Evolutionary conservation across 129 eudicot species (phyloP), one percentile per base, ranked within the genome.

Genomic region (carrot (Daucus carota)): DNA sequence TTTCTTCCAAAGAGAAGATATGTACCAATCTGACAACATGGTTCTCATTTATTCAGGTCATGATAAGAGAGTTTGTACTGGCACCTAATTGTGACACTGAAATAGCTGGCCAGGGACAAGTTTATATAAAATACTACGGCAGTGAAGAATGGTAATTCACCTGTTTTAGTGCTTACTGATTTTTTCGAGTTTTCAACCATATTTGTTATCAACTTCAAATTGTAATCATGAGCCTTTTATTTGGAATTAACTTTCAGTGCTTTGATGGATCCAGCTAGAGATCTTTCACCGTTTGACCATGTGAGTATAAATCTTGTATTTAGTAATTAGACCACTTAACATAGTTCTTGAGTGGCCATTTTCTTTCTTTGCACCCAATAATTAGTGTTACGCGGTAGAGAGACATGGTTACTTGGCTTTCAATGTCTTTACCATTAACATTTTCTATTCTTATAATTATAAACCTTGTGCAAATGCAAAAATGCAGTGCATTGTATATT

Each of bases 241-340:
- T 52, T 41, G 63, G 66, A 31, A 48, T 48, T 33, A 18, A 4
- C 45, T 79, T 70, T 59, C 80, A 79, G 86, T 46, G 77, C 76
- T 78, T 78, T 77, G 86, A 74, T 75, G 45, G 77, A 83, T 75
- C 80, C 83, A 59, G 44, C 83, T 70, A 70, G 66, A 57, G 83
- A 83, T 78, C 74, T 83, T 70, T 83, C 86, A 57, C 70, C 72
- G 45, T 60, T 83, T 75, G 86, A 79, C 70, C 77, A 83, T 47
- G 86, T 83, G 74, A 78, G 86, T 57, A 52, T 41, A 9, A 3
- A 43, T 54, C 29, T 7, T 54, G 14, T 54, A 22, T 54, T 54
- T 5, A 7, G n/a, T 36, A 36, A 22, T 1, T 54, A n/a, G 22
- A 13, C 62, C 10, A 22, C 62, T 54, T n/a, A n/a, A n/a, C n/a